Base-by-base conservation (phyloP, 192 early-diverging fungal genomes). In the Chytriomyces hyalinus region DNA sequence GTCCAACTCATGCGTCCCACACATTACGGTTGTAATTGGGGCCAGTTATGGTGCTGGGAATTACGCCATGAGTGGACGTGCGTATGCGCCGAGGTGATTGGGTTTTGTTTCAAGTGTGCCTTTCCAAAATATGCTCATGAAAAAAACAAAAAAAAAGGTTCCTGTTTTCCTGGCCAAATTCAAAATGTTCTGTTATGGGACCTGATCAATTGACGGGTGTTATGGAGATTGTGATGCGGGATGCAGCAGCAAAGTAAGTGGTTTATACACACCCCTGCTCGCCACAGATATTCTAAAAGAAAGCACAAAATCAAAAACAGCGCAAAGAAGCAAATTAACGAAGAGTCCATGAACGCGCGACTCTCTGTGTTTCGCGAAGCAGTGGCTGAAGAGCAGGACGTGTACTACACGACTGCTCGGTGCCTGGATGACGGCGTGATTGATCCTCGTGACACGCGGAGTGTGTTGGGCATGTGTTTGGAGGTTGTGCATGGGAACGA, bases 11-110 rank as follows among this genome's bases (percentile, higher is more conserved):
- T 76, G 75, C 46, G 75, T 76, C 17, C 75, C 75, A 36, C 75
- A 73, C 48, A 73, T 73, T 47, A 73, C 71, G 17, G 90, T 91
- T 71, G 81, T 91, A 68, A 88, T 91, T 86, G 90, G 90, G 8
- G 88, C 88, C 57, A 86, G 84, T 80, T 91, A 91, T 53, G 90
- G 90, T 64, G 90, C 90, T 26, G 90, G 90, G 28, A 91, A 91
- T 79, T 91, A 91, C 67, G 90, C 90, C 46, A 90, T 91, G 89
- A 81, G 85, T 49, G 90, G 90, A 63, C 85, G 90, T 15, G 84
- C 89, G 11, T 91, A 90, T 70, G 87, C 89, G 51, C 89, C 90
- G 6, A 83, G 87, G 82, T 87, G 43, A 22, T 76, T 44, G n/a
- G 13, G 66, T 10, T 43, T 22, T 57, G 2, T 46, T 80, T 61